Evolutionary conservation across 352 stramenopile species (phyloP).

Genomic region (Phytophthora idaei): DNA sequence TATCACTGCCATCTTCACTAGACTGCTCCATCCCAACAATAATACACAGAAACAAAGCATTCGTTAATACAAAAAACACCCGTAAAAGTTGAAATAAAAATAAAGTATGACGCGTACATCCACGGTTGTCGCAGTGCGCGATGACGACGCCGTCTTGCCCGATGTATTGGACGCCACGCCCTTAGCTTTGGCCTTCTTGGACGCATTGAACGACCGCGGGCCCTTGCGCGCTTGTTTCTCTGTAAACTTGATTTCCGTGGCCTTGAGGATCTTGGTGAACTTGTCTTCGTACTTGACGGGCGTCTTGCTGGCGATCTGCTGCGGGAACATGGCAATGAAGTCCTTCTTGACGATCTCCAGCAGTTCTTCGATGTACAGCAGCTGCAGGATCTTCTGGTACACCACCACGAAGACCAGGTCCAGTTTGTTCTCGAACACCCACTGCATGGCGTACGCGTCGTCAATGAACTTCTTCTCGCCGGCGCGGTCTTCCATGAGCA

Average conservation of each 20-base stretch:
- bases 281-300: conserved; percentile 82
- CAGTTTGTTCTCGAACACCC: conserved; percentile 92
- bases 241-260: conserved; percentile 70
- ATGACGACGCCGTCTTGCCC: conserved; percentile 51
- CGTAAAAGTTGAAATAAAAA: neutral
- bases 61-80: conserved; percentile 5
- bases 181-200: conserved; percentile 74
- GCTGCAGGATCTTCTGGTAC: conserved; percentile 91
- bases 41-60: conserved; percentile 9
- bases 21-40: conserved; percentile 38
- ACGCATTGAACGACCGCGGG: conserved; percentile 65
- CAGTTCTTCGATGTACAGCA: conserved; percentile 92
- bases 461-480: conserved; percentile 87
- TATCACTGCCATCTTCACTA: conserved; percentile 72
- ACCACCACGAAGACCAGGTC: conserved; percentile 93
- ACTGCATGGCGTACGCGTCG: conserved; percentile 90
- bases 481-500: conserved; percentile 90
- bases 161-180: conserved; percentile 50
- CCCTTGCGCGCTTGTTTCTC: conserved; percentile 65
- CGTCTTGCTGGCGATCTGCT: conserved; percentile 74
- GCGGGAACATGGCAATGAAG: conserved; percentile 74
- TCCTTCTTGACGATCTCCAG: conserved; percentile 89
- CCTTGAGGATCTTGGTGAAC: conserved; percentile 83
- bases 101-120: conserved; percentile 30
- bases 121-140: conserved; percentile 41